Percentiles rank a stretch among this genome's conserved stretches.
These are phyloP conservation scores for Coleophoma cylindrospora DNA, from an alignment of 2,329 filamentous ascomycete genomes.

Conservation along the genomic window DNA sequence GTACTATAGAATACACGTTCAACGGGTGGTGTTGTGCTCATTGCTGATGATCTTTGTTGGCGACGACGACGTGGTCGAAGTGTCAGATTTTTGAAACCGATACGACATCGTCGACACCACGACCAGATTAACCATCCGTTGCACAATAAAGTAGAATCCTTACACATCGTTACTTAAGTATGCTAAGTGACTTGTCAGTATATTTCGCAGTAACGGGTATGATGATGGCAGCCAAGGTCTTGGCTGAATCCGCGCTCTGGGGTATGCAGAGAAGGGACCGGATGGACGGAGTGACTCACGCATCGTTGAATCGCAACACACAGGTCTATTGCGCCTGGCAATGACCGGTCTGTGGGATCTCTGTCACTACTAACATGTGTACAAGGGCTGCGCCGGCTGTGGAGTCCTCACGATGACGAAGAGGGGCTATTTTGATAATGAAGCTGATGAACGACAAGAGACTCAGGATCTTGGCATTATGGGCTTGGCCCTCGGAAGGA, in stretches of 20 bases:
- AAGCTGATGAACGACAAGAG: background rate
- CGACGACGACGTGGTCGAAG: background rate
- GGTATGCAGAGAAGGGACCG: constrained; percentile 1
- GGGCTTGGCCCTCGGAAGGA: background rate
- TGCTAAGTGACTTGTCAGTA: too few relatives aligned
- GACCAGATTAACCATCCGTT: background rate
- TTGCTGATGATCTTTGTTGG: background rate
- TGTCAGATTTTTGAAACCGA: background rate
- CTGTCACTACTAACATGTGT: background rate
- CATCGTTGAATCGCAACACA: background rate
- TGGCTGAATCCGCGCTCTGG: background rate
- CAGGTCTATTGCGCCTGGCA: constrained; percentile 3
- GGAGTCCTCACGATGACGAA: too few relatives aligned
- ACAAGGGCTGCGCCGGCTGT: background rate
- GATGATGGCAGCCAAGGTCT: background rate
- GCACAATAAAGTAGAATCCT: background rate
- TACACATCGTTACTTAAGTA: too few relatives aligned
- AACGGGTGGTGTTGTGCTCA: background rate
- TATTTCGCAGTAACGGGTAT: too few relatives aligned
- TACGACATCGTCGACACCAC: background rate
- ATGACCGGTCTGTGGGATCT: background rate
- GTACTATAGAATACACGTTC: too few relatives aligned
- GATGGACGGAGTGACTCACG: background rate
- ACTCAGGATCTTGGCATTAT: too few relatives aligned
- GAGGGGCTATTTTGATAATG: background rate